Evolutionary conservation across 176 grass and related monocot genomes (phyloP).

Genomic region (Rhynchospora pubera): DNA sequence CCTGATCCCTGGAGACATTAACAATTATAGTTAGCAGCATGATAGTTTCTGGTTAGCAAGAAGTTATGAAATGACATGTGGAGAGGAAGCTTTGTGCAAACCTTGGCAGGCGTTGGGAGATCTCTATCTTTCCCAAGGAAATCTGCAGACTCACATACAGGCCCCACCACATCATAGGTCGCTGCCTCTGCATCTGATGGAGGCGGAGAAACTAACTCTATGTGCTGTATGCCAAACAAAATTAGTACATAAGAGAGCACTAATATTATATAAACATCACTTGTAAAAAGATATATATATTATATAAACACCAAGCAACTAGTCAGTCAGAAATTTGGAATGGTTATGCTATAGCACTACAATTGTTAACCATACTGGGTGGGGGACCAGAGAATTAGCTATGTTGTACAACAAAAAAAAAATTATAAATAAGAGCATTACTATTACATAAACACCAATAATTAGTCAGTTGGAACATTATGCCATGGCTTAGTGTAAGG

Average conservation of each 20-base stretch:
- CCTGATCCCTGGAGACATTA: slow-evolving; percentile 53
- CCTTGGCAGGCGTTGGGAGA: slow-evolving; percentile 67
- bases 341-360: no score
- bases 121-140: slow-evolving; percentile 90
- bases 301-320: no score
- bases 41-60: not conserved
- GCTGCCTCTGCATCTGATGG: slow-evolving; percentile 38
- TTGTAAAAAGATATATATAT: no score
- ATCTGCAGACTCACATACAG: slow-evolving; percentile 98
- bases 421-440: not conserved
- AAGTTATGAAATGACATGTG: not conserved
- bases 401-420: slow-evolving; percentile 43
- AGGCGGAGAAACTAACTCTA: slow-evolving; percentile 72
- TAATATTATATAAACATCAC: not conserved
- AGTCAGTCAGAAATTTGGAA: no score
- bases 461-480: not conserved
- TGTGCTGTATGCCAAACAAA: slow-evolving; percentile 49
- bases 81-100: slow-evolving; percentile 22
- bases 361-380: no score
- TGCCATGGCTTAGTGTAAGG: not conserved
- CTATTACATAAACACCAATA: not conserved
- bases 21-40: slow-evolving; percentile 10
- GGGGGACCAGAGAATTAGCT: not conserved
- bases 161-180: slow-evolving; percentile 89
- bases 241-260: not conserved